phyloP scores from a whole-genome alignment of 2,329 filamentous ascomycete species.

The Didymella pinodella region DNA sequence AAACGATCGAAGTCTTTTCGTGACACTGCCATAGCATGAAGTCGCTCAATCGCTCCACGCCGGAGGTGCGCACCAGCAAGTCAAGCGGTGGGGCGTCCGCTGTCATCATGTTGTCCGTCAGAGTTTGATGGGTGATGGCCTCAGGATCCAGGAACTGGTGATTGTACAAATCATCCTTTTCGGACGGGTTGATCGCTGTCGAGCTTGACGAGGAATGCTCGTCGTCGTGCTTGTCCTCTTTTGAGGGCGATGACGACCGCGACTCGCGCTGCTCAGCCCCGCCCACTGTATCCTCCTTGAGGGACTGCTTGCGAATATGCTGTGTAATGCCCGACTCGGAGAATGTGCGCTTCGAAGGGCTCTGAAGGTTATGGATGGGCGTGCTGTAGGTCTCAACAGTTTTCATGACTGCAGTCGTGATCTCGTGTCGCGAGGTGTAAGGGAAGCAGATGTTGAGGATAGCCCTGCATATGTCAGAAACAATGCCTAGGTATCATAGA shows the following conservation, averaged over 20 bases:
- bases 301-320: constrained; percentile 70
- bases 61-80: constrained; percentile 89
- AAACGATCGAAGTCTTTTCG: constrained; percentile 89
- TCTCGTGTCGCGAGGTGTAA: constrained; percentile 95
- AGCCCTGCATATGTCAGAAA: constrained; percentile 53
- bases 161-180: constrained; percentile 39
- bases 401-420: constrained; percentile 84
- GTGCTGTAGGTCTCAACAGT: constrained; percentile 88
- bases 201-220: constrained; percentile 50
- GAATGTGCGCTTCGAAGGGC: constrained; percentile 70
- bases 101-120: constrained; percentile 89
- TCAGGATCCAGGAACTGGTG: constrained; percentile 74
- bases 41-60: constrained; percentile 90
- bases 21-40: constrained; percentile 99
- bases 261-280: constrained; percentile 36
- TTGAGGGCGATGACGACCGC: constrained; percentile 49
- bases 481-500: not conserved
- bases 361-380: constrained; percentile 65
- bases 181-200: constrained; percentile 47
- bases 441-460: constrained; percentile 96
- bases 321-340: constrained; percentile 87
- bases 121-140: constrained; percentile 80
- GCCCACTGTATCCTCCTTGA: constrained; percentile 51
- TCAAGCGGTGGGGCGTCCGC: constrained; percentile 85
- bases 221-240: constrained; percentile 42